A percentile compares a stretch with the other conserved stretches of the same genome.
phyloP scores from a whole-genome alignment of 2,329 filamentous ascomycete genomes.

The Alternaria burnsii region DNA sequence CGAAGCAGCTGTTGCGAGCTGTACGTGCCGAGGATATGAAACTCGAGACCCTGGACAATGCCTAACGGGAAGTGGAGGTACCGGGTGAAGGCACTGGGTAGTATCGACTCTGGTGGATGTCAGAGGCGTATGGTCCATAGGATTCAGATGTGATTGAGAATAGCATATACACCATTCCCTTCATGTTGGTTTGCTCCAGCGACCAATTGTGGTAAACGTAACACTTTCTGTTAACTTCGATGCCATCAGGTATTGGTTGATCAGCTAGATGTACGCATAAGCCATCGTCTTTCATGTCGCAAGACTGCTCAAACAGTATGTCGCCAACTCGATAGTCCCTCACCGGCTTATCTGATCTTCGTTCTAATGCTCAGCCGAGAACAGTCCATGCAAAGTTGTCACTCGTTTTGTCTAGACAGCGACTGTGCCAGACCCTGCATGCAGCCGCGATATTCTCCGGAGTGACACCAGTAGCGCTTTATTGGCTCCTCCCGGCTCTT shows the following conservation, averaged over 20 bases:
- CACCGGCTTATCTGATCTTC: not conserved
- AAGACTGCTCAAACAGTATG: not conserved
- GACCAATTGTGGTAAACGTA: not conserved
- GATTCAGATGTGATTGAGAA: not conserved
- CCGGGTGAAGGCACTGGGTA: not conserved
- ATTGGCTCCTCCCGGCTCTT: not conserved
- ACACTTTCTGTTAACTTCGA: not conserved
- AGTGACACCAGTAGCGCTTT: not conserved
- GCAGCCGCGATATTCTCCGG: not conserved
- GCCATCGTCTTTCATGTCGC: not conserved
- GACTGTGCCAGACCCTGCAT: slow-evolving; percentile 3
- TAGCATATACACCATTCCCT: not conserved
- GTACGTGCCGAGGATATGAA: not conserved
- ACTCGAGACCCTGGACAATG: not conserved
- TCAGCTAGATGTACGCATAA: not conserved
- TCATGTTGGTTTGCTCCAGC: not conserved
- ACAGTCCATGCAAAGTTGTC: not conserved
- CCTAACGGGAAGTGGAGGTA: not conserved
- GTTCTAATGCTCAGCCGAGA: not conserved
- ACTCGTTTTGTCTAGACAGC: not conserved
- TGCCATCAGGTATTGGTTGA: not conserved
- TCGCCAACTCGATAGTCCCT: not conserved
- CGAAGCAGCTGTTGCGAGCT: not conserved
- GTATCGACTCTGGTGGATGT: not conserved
- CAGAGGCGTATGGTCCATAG: not conserved